Evolutionary conservation across 2,329 filamentous ascomycete genomes (phyloP).

Genomic region (Verticillium nonalfalfae): DNA sequence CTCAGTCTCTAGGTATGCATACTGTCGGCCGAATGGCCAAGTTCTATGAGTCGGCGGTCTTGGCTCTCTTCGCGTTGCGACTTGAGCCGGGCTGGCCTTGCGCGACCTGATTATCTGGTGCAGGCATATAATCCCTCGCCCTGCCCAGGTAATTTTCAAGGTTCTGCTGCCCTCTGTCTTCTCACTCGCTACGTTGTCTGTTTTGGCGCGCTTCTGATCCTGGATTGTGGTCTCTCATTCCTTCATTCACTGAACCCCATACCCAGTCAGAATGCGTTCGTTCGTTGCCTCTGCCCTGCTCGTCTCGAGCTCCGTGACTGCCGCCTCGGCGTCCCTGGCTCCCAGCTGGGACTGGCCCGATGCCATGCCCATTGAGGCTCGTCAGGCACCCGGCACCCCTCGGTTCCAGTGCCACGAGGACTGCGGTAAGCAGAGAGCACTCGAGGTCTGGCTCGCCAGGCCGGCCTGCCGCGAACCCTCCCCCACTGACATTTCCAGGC

Average conservation of each 20-base stretch:
- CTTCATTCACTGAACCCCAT: neutral
- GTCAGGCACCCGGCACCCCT: conserved; percentile 37
- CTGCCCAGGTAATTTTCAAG: neutral
- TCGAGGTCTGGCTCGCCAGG: neutral
- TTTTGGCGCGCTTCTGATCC: neutral
- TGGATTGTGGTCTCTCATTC: conserved; percentile 1
- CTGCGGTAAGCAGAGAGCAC: conserved; percentile 27
- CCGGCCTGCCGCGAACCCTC: neutral
- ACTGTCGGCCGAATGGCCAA: neutral
- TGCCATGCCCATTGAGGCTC: conserved; percentile 21
- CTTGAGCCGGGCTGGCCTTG: neutral
- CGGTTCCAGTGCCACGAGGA: conserved; percentile 38
- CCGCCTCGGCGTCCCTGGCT: neutral
- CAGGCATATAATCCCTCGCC: neutral
- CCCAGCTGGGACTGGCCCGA: conserved; percentile 8
- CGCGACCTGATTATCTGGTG: neutral
- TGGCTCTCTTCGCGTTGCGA: neutral
- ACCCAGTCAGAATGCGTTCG: neutral
- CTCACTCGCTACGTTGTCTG: neutral
- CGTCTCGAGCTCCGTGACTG: neutral
- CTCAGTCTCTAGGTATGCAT: neutral
- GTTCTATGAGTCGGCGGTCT: neutral
- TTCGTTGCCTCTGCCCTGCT: neutral
- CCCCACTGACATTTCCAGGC: neutral
- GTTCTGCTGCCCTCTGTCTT: neutral